Evolutionary conservation across 176 grass and related monocot species (phyloP), one percentile per base, ranked within the genome.

Genomic region (Canna indica): DNA sequence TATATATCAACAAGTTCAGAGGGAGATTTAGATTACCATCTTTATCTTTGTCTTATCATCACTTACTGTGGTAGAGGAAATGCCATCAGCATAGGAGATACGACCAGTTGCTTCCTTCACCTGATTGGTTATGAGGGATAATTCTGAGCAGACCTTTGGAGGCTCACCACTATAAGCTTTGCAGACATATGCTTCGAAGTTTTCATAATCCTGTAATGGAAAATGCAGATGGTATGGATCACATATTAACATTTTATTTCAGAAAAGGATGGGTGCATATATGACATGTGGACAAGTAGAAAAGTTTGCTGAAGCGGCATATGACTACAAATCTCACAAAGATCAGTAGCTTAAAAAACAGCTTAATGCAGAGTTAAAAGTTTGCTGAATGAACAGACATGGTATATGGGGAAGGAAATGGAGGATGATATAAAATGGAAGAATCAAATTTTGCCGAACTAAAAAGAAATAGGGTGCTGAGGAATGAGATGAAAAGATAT

Each of bases 181-280:
- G 79, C 93, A 97, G 36, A 92, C 33, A 56, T 83, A 84, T 11
- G 79, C 60, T 79, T 90, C 82, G 32, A 90, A 87, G 72, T 87
- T 77, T 77, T 90, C 81, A 70, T 87, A 90, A 66, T 97, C 86
- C 93, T 97, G 73, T 38, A 3, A 47, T 64, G 39, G 67, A 17
- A 34, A 22, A 73, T 38, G 59, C 13, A 63, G 14, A 17, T 32
- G 11, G 15, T 3, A 12, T n/a, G 13, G 25, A 59, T 59, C 15
- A 25, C 6, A 18, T 15, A 17, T 33, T 14, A 5, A 17, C 7
- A 18, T 33, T 30, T 33, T 7, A 2, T 63, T 30, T 32, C 14
- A 34, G 11, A 14, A 63, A 25, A 17, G 5, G 30, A 63, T 3
- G 3, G 12, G 59, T 14, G 30, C 59, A 5, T 17, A 17, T 33